Evolutionary conservation across 345 rosid genomes (phyloP), one percentile per base, ranked within the genome.

Genomic region (Melaleuca quinquenervia): DNA sequence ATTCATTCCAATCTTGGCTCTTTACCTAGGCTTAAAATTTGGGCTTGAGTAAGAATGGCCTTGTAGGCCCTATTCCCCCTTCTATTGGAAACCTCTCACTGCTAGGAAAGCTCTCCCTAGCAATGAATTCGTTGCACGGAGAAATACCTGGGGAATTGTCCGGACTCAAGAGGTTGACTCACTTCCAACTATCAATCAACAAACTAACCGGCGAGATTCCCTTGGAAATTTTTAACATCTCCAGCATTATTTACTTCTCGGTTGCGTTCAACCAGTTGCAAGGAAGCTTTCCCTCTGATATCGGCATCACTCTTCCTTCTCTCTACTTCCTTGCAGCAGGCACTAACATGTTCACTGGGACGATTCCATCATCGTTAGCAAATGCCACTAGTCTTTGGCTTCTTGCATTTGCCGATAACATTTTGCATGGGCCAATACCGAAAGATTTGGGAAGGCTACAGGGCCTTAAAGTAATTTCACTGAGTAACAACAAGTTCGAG

Each of bases 271-370:
- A 64, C 76, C 24, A 4, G 45, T 16, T 32, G 12, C 0, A 0
- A 3, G 76, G 24, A 32, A 32, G 12, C 7, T 16, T 32, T 3
- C 45, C 1, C 24, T 3, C 5, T 32, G 1, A 8, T 32, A 1
- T 64, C 1, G 1, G 76, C 45, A 32, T 6, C 3, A 1, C 1
- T 32, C 11, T 10, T 62, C 11, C 11, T 64, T 64, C 76, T 32
- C 76, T 64, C 12, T 0, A 1, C 7, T 0, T 0, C 1, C 1
- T 62, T 7, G 1, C 0, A 1, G 3, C 0, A 0, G 0, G 0
- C 3, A 0, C 0, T 0, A 62, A 62, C 21, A 27, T 29, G 3
- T 29, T 64, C 22, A 64, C 22, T 22, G 76, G 76, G 11, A 29
- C 21, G 11, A 64, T 64, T 29, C 22, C 76, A 3, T 32, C 76